These are phyloP conservation scores for Dothideomycetidae sp. DNA, from an alignment of 2,329 filamentous ascomycete species.

Conservation along the genomic window DNA sequence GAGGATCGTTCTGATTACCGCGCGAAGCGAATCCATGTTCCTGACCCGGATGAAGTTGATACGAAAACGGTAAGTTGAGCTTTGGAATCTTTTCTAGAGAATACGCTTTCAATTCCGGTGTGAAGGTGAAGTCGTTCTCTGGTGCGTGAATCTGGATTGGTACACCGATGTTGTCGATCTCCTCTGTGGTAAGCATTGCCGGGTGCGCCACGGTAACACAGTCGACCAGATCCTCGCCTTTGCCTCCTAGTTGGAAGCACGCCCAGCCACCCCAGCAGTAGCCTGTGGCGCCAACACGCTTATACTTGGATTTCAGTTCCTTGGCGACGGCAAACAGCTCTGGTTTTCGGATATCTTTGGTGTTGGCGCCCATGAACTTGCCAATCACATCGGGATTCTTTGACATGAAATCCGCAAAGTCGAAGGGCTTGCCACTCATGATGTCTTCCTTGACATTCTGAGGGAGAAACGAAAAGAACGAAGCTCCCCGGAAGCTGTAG, in stretches of 20 bases:
- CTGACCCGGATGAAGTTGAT: conserved; percentile 38
- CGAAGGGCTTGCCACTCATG: no score
- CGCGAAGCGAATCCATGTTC: conserved; percentile 33
- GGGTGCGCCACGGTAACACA: conserved; percentile 34
- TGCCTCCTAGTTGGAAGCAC: conserved; percentile 32
- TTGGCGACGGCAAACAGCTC: conserved; percentile 28
- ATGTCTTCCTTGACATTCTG: no score
- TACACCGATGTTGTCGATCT: conserved; percentile 33
- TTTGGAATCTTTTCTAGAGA: conserved; percentile 27
- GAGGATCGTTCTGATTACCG: conserved; percentile 26
- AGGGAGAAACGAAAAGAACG: no score
- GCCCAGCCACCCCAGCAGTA: conserved; percentile 42
- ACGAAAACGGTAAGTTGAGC: conserved; percentile 32
- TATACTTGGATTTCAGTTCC: conserved; percentile 23
- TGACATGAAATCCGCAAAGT: no score
- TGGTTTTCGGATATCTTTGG: conserved; percentile 18
- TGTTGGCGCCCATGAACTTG: conserved; percentile 7
- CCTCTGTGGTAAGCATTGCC: conserved; percentile 28
- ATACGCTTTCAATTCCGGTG: conserved; percentile 33
- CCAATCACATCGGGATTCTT: no score
- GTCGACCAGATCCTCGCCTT: conserved; percentile 31
- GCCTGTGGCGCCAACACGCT: conserved; percentile 31
- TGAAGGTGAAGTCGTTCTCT: conserved; percentile 32
- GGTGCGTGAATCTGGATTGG: conserved; percentile 40
- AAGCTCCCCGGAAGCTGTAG: no score